Conservation (phyloP, 1,139 yeast genomes). For the Pneumocystis oryctolagi region DNA sequence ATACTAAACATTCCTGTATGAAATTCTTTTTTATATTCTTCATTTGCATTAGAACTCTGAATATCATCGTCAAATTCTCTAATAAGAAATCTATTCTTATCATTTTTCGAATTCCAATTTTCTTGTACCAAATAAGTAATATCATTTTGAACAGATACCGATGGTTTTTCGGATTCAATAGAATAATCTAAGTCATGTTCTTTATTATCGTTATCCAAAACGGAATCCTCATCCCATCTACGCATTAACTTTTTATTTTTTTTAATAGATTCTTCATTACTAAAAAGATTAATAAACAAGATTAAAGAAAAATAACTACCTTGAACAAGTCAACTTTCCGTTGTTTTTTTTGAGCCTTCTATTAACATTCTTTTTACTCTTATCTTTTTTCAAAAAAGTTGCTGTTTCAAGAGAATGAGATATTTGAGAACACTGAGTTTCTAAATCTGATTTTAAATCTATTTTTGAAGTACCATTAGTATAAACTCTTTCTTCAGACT, state of each 20-base stretch:
- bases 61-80: slow-evolving; percentile 20
- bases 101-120: slow-evolving; percentile 31
- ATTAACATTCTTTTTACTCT: background rate
- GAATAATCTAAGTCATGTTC: slow-evolving; percentile 17
- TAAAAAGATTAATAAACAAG: background rate
- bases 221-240: slow-evolving; percentile 38
- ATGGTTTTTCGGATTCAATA: slow-evolving; percentile 27
- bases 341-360: background rate
- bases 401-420: background rate
- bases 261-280: background rate
- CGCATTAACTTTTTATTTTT: slow-evolving; percentile 21
- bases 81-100: slow-evolving; percentile 39
- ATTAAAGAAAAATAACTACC: background rate
- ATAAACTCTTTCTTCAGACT: slow-evolving; percentile 6
- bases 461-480: slow-evolving; percentile 3
- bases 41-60: background rate
- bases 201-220: slow-evolving; percentile 23
- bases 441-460: background rate
- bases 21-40: background rate
- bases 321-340: background rate
- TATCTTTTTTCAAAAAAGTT: background rate
- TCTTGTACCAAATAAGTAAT: slow-evolving; percentile 26
- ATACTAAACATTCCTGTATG: slow-evolving; percentile 34
- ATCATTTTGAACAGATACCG: slow-evolving; percentile 18
- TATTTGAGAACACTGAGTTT: background rate